These are phyloP conservation scores for Pichia thaimueangensis DNA, from an alignment of 805 yeast genomes.

Conservation along the genomic window DNA sequence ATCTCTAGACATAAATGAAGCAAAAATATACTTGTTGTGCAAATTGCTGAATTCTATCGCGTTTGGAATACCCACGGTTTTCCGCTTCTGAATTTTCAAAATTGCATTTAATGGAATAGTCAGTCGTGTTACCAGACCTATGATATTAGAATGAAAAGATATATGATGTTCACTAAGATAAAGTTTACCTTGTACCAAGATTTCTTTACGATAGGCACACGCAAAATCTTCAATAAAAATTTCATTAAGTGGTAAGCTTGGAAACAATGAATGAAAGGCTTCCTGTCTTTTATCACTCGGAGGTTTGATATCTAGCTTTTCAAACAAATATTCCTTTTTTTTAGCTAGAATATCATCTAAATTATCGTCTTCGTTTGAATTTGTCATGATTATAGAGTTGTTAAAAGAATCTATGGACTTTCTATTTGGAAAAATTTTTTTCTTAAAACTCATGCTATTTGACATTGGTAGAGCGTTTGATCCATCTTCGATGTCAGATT, in stretches of 20 bases:
- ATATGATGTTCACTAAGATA: slow-evolving; percentile 50
- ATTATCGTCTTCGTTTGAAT: slow-evolving; percentile 3
- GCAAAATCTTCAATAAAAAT: slow-evolving; percentile 52
- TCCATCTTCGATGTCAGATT: slow-evolving; percentile 9
- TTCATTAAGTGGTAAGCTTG: slow-evolving; percentile 45
- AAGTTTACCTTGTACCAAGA: slow-evolving; percentile 60
- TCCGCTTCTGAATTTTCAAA: slow-evolving; percentile 55
- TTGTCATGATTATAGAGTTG: slow-evolving; percentile 9
- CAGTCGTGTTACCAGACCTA: slow-evolving; percentile 60
- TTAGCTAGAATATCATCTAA: slow-evolving; percentile 1
- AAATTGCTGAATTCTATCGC: slow-evolving; percentile 59
- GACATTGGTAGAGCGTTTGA: background rate
- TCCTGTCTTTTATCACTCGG: slow-evolving; percentile 48
- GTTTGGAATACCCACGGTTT: slow-evolving; percentile 64
- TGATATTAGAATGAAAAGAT: slow-evolving; percentile 59
- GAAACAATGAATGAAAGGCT: slow-evolving; percentile 56
- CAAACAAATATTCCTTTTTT: slow-evolving; percentile 14
- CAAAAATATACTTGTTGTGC: slow-evolving; percentile 58
- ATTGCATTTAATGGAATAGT: slow-evolving; percentile 55
- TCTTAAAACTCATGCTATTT: slow-evolving; percentile 12
- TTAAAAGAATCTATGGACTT: slow-evolving; percentile 1
- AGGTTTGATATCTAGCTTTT: slow-evolving; percentile 23
- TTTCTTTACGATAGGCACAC: slow-evolving; percentile 61
- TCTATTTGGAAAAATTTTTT: slow-evolving; percentile 13
- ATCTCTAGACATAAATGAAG: slow-evolving; percentile 60